Evolutionary conservation across 2,329 filamentous ascomycete genomes (phyloP).

Genomic region (Monilinia fructigena): DNA sequence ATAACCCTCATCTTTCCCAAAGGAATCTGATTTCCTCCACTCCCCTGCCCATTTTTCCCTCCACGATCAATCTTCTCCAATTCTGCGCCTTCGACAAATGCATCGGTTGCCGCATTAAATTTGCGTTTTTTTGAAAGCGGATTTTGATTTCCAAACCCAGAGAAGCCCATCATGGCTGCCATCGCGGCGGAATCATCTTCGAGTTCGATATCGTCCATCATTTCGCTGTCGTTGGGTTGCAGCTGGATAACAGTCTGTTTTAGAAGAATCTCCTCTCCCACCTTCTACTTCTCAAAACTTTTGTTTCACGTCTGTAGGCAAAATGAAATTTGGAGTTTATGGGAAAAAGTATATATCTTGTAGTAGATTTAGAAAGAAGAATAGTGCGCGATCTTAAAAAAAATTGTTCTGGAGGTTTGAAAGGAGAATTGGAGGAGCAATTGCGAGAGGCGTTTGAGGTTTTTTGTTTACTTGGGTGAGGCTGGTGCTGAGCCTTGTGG

Average conservation of each 20-base stretch:
- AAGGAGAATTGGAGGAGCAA: neutral
- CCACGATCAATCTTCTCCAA: conserved; percentile 37
- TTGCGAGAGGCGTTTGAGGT: neutral
- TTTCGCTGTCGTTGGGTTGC: neutral
- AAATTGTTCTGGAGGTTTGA: neutral
- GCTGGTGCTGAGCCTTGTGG: conserved; percentile 13
- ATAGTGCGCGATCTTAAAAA: neutral
- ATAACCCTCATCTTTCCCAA: conserved; percentile 36
- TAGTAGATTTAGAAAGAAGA: neutral
- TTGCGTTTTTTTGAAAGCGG: conserved; percentile 62
- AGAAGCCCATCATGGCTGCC: conserved; percentile 69
- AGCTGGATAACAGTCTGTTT: neutral
- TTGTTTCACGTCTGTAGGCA: conserved; percentile 10
- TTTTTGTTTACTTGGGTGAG: conserved; percentile 11
- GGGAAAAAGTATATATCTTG: neutral
- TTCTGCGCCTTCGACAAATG: conserved; percentile 45
- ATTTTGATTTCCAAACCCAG: conserved; percentile 61
- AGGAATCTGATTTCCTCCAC: conserved; percentile 38
- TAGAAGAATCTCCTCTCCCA: neutral
- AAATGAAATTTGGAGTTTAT: neutral
- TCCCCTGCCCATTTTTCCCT: conserved; percentile 39
- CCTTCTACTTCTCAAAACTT: neutral
- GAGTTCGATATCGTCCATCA: conserved; percentile 6
- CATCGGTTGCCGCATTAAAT: conserved; percentile 57
- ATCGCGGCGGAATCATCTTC: conserved; percentile 31